Percentiles rank a stretch among this genome's conserved stretches.
These are phyloP conservation scores for Neospermospora avenae DNA, from an alignment of 2,329 filamentous ascomycete species.

Conservation along the genomic window DNA sequence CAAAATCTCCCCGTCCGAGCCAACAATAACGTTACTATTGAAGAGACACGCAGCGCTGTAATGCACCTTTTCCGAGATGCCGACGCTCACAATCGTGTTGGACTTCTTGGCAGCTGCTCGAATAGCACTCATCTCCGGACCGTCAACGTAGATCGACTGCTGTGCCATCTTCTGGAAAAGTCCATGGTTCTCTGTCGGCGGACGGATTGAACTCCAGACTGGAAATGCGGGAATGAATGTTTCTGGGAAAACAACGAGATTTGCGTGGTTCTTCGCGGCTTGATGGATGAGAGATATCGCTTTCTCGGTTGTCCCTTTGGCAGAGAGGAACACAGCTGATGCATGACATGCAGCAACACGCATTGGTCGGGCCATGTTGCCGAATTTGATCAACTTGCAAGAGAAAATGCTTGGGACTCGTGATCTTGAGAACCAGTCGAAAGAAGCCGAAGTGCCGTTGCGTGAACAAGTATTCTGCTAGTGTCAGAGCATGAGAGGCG, in stretches of 20 bases:
- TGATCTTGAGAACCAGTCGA: too few relatives aligned
- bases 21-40: slow-evolving; percentile 50
- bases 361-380: background rate
- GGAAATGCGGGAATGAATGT: slow-evolving; percentile 52
- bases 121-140: slow-evolving; percentile 44
- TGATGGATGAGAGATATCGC: slow-evolving; percentile 43
- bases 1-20: slow-evolving; percentile 41
- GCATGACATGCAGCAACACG: slow-evolving; percentile 37
- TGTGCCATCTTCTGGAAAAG: slow-evolving; percentile 46
- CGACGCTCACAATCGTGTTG: slow-evolving; percentile 44
- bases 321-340: slow-evolving; percentile 46
- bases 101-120: slow-evolving; percentile 39
- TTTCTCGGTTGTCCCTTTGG: slow-evolving; percentile 45
- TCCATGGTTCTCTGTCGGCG: slow-evolving; percentile 48
- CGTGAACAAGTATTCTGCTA: too few relatives aligned
- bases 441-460: too few relatives aligned
- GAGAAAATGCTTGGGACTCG: too few relatives aligned
- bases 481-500: too few relatives aligned
- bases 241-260: slow-evolving; percentile 53
- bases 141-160: slow-evolving; percentile 45
- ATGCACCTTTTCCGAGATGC: slow-evolving; percentile 46
- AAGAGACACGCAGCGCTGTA: slow-evolving; percentile 46
- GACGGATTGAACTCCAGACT: slow-evolving; percentile 45
- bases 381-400: background rate
- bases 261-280: slow-evolving; percentile 42